A percentile compares a stretch with the other conserved stretches of the same genome.
Evolutionary conservation across 106 monocot genomes (phyloP).

Genomic region (Dendrobium catenatum): DNA sequence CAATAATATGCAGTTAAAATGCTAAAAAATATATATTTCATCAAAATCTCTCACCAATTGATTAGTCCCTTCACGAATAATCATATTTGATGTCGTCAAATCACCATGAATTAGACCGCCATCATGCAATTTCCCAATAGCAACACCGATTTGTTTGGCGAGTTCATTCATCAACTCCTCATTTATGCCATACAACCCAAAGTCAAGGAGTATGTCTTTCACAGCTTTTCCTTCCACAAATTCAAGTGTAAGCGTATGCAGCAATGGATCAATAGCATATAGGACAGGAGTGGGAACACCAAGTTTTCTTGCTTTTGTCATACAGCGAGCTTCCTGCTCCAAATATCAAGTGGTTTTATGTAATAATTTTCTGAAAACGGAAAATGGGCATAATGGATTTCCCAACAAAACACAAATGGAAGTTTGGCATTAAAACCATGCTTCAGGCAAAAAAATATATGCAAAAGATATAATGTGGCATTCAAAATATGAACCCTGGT

Average conservation of each 20-base stretch:
- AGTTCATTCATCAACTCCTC: slow-evolving; percentile 51
- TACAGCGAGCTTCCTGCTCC: slow-evolving; percentile 80
- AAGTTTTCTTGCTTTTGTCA: slow-evolving; percentile 85
- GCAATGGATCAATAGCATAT: slow-evolving; percentile 29
- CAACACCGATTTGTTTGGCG: slow-evolving; percentile 67
- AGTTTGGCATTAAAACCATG: too few relatives aligned
- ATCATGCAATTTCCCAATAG: slow-evolving; percentile 87
- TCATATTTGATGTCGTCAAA: slow-evolving; percentile 95
- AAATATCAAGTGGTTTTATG: neutral
- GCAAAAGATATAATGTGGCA: too few relatives aligned
- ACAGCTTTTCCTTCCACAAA: slow-evolving; percentile 73
- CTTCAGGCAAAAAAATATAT: too few relatives aligned
- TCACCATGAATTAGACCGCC: slow-evolving; percentile 93
- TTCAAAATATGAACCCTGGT: too few relatives aligned
- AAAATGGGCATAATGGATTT: neutral
- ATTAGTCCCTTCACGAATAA: slow-evolving; percentile 52
- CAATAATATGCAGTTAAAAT: neutral
- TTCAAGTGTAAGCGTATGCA: slow-evolving; percentile 76
- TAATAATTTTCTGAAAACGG: neutral
- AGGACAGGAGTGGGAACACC: slow-evolving; percentile 13
- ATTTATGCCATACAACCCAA: slow-evolving; percentile 50
- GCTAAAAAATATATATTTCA: neutral
- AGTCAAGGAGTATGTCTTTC: slow-evolving; percentile 76
- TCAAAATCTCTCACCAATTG: slow-evolving; percentile 39
- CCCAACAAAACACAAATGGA: neutral